Conservation (phyloP, 2,329 filamentous ascomycete species). For the Geosmithia morbida region DNA sequence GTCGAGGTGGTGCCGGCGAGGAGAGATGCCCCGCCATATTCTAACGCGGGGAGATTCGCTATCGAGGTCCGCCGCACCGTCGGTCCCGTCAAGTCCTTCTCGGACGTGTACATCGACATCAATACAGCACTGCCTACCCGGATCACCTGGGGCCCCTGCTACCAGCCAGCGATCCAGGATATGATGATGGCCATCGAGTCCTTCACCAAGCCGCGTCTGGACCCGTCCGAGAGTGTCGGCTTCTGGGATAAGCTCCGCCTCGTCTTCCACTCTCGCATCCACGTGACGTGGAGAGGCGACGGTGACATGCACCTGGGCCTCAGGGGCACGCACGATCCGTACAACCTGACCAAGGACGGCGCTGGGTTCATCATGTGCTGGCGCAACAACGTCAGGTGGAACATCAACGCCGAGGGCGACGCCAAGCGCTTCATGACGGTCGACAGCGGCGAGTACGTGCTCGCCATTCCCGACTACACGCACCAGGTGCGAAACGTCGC, state of each 20-base stretch:
- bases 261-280: constrained; percentile 83
- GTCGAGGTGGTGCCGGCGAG: constrained; percentile 65
- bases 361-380: constrained; percentile 98
- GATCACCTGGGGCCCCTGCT: constrained; percentile 94
- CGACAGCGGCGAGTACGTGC: constrained; percentile 85
- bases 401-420: constrained; percentile 71
- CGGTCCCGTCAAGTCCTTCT: constrained; percentile 91
- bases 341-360: constrained; percentile 80
- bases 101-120: constrained; percentile 80
- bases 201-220: constrained; percentile 90
- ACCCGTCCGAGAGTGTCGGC: constrained; percentile 83
- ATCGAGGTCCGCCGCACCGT: constrained; percentile 85
- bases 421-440: constrained; percentile 91
- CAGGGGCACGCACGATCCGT: constrained; percentile 86
- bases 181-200: constrained; percentile 99
- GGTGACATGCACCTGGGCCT: constrained; percentile 89
- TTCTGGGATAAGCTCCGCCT: constrained; percentile 99
- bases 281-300: constrained; percentile 84
- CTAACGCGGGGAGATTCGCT: constrained; percentile 52
- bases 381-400: constrained; percentile 85
- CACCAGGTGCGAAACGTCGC: constrained; percentile 62
- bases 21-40: constrained; percentile 5
- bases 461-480: constrained; percentile 89
- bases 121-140: constrained; percentile 85
- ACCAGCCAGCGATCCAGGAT: constrained; percentile 94